These are phyloP conservation scores for Epichloe hybrida DNA, from an alignment of 2,329 filamentous ascomycete genomes.

Conservation along the genomic window DNA sequence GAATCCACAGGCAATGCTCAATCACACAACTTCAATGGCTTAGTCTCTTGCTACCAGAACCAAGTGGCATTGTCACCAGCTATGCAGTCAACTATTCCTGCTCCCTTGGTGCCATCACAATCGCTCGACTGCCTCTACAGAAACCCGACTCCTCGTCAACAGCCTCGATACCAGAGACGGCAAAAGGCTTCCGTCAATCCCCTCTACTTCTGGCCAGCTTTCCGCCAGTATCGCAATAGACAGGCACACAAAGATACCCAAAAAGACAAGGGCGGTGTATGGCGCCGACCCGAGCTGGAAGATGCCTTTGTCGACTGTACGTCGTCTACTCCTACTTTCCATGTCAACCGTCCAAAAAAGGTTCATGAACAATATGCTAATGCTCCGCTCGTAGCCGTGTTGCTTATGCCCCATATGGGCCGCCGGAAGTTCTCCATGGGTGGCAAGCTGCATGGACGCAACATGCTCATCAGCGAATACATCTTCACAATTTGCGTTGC, in stretches of 20 bases:
- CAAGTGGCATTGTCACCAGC: slow-evolving; percentile 29
- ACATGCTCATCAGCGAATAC: slow-evolving; percentile 58
- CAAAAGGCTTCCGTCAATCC: slow-evolving; percentile 36
- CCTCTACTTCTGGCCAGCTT: slow-evolving; percentile 47
- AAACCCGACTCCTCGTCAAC: slow-evolving; percentile 23
- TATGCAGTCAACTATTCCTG: slow-evolving; percentile 33
- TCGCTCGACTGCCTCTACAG: slow-evolving; percentile 29
- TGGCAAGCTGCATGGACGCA: slow-evolving; percentile 50
- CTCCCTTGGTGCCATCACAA: slow-evolving; percentile 37
- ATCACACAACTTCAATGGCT: slow-evolving; percentile 25
- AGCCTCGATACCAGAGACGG: slow-evolving; percentile 22
- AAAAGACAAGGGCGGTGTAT: slow-evolving; percentile 46
- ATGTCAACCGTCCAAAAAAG: not conserved
- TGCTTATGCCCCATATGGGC: slow-evolving; percentile 53
- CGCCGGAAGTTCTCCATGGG: slow-evolving; percentile 53
- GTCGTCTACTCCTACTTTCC: slow-evolving; percentile 15
- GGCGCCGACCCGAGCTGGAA: slow-evolving; percentile 41
- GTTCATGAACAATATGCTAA: slow-evolving; percentile 9
- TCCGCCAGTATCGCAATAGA: slow-evolving; percentile 51
- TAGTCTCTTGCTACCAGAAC: slow-evolving; percentile 31
- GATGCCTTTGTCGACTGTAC: slow-evolving; percentile 55
- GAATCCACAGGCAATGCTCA: slow-evolving; percentile 41
- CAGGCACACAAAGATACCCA: slow-evolving; percentile 48
- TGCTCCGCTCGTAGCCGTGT: slow-evolving; percentile 30
- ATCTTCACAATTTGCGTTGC: slow-evolving; percentile 34